These are phyloP conservation scores for Russula vinacea DNA, from an alignment of 768 basidiomycete species.

Conservation along the genomic window DNA sequence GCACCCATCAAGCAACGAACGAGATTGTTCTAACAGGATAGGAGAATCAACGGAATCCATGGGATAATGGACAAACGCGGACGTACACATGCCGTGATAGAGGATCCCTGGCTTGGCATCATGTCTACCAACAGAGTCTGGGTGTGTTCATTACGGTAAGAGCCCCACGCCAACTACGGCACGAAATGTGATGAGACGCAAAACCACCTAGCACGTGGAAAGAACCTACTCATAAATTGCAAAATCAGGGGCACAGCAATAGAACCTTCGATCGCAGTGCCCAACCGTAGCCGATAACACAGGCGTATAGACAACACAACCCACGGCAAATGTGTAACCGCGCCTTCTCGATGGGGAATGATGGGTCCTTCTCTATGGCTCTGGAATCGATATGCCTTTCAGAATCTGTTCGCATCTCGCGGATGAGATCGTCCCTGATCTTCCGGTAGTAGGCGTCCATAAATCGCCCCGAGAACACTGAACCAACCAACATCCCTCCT, in stretches of 20 bases:
- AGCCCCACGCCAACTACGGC: conserved; percentile 48
- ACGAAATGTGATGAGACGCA: background rate
- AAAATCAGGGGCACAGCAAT: conserved; percentile 55
- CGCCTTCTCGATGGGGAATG: conserved; percentile 61
- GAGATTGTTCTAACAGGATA: conserved; percentile 56
- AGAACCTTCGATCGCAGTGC: conserved; percentile 46
- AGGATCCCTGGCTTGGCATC: conserved; percentile 57
- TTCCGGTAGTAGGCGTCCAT: conserved; percentile 64
- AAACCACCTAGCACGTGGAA: conserved; percentile 9
- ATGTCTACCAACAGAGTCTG: conserved; percentile 68
- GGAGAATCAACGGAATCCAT: background rate
- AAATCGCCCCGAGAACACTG: conserved; percentile 55
- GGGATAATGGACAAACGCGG: background rate
- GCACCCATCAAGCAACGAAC: conserved; percentile 65
- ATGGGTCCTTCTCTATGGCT: conserved; percentile 36
- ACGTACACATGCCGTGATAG: conserved; percentile 70
- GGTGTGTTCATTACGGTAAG: conserved; percentile 52
- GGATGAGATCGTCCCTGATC: conserved; percentile 35
- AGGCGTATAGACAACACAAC: conserved; percentile 43
- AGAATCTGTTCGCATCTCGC: conserved; percentile 26
- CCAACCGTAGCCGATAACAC: conserved; percentile 60
- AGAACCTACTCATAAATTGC: conserved; percentile 38
- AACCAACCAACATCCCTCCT: conserved; percentile 63
- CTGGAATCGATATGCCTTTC: conserved; percentile 31
- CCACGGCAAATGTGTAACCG: conserved; percentile 49